Evolutionary conservation across 2,329 filamentous ascomycete species (phyloP).

Genomic region (Clonostachys rhizophaga): DNA sequence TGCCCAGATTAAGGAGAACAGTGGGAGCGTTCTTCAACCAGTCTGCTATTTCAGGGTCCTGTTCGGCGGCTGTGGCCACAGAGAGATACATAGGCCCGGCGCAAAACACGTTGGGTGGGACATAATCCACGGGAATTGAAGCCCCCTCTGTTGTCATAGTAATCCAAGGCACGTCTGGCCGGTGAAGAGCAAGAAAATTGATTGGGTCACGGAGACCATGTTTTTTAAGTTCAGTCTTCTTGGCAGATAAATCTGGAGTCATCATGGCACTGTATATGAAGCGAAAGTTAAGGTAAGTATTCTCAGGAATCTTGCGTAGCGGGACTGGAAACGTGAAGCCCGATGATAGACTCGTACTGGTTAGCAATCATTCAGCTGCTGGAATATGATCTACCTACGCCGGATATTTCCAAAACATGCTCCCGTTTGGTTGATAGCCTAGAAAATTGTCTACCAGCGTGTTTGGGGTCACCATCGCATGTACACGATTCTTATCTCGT

Average conservation of each 20-base stretch:
- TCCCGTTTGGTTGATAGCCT: constrained; percentile 28
- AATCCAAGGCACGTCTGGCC: constrained; percentile 18
- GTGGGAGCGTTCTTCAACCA: constrained; percentile 14
- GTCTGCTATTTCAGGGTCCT: constrained; percentile 12
- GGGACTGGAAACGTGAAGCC: constrained; percentile 40
- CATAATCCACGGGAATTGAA: constrained; percentile 10
- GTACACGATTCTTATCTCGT: constrained; percentile 14
- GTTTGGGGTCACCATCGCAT: constrained; percentile 36
- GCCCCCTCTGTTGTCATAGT: constrained; percentile 15
- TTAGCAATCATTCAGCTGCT: too few species aligned
- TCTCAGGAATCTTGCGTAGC: constrained; percentile 17
- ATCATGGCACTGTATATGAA: constrained; percentile 18
- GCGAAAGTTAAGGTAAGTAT: constrained; percentile 23
- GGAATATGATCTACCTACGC: constrained; percentile 17
- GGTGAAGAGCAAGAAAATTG: constrained; percentile 14
- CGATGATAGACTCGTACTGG: constrained; percentile 25
- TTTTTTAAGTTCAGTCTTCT: constrained; percentile 11
- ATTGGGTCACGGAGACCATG: constrained; percentile 11
- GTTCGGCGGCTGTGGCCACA: constrained; percentile 9
- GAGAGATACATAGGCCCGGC: constrained; percentile 13
- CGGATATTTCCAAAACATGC: constrained; percentile 30
- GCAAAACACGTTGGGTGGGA: constrained; percentile 10
- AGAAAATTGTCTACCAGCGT: constrained; percentile 30
- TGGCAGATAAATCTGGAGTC: constrained; percentile 14
- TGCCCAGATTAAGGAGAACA: constrained; percentile 17